Evolutionary conservation across 331 rosid species (phyloP).

Genomic region (Quercus lobata): DNA sequence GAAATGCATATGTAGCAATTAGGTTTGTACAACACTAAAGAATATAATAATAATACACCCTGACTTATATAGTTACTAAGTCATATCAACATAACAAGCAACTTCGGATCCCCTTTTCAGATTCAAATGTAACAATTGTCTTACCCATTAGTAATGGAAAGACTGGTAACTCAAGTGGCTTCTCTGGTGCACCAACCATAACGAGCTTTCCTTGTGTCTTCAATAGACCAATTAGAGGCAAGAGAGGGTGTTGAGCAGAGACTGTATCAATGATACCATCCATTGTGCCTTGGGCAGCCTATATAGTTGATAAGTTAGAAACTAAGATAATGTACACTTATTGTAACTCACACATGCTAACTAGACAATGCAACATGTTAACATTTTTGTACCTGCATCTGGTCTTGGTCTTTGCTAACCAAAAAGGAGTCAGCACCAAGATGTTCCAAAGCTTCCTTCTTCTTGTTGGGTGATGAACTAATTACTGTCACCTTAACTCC

Average conservation of each 20-base stretch:
- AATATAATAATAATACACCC: no score
- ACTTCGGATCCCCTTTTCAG: no score
- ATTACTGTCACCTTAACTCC: conserved; percentile 48
- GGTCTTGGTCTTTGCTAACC: conserved; percentile 36
- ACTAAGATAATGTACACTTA: background rate
- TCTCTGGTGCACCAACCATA: conserved; percentile 44
- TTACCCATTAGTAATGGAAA: conserved; percentile 36
- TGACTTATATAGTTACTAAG: background rate
- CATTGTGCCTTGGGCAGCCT: conserved; percentile 43
- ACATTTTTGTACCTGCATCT: conserved; percentile 24
- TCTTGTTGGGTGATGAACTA: conserved; percentile 52
- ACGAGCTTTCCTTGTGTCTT: conserved; percentile 50
- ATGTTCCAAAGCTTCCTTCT: conserved; percentile 36
- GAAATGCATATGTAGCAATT: conserved; percentile 16
- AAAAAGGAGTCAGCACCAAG: conserved; percentile 46
- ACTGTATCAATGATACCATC: conserved; percentile 61
- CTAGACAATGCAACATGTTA: background rate
- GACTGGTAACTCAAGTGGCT: conserved; percentile 34
- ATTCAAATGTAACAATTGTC: background rate
- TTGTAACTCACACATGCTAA: no score
- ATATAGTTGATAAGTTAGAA: background rate
- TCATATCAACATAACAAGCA: background rate
- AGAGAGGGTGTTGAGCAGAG: conserved; percentile 38
- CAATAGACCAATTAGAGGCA: conserved; percentile 36
- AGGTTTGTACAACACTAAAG: no score